A percentile compares a stretch with the other conserved stretches of the same genome.
These are phyloP conservation scores for Pyricularia grisea DNA, from an alignment of 2,329 filamentous ascomycete genomes.

Conservation along the genomic window DNA sequence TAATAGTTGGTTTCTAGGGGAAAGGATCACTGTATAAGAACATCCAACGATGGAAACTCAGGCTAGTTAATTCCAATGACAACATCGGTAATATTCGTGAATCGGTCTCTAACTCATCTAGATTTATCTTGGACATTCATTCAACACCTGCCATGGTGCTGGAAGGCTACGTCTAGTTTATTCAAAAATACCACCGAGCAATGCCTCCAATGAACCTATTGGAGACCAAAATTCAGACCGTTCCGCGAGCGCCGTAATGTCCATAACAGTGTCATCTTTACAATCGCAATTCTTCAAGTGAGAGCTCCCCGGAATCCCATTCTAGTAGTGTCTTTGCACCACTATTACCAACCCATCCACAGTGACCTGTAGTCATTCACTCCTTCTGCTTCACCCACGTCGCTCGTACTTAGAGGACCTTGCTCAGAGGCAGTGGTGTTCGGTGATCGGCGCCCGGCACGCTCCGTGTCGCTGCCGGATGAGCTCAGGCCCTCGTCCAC, in stretches of 20 bases:
- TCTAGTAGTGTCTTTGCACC: background rate
- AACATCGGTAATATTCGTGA: background rate
- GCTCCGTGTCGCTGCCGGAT: background rate
- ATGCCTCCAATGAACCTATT: background rate
- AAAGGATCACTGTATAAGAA: background rate
- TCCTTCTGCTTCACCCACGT: background rate
- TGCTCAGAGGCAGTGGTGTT: background rate
- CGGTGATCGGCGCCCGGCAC: background rate
- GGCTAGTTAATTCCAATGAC: background rate
- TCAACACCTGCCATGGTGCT: background rate
- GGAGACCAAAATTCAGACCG: background rate
- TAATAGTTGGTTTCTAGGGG: background rate
- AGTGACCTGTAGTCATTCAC: background rate
- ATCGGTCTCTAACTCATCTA: background rate
- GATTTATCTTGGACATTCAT: background rate
- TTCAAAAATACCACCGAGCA: background rate
- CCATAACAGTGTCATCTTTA: background rate
- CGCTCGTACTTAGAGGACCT: too few species aligned
- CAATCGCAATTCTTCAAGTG: background rate
- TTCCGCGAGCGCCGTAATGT: background rate
- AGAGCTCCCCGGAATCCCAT: background rate
- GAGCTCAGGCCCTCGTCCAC: slow-evolving; percentile 4
- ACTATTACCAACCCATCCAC: slow-evolving; percentile 4
- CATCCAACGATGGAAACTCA: background rate
- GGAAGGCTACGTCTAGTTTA: background rate